Evolutionary conservation across 306 rosid species (phyloP).

Genomic region (Rosa multiflora): DNA sequence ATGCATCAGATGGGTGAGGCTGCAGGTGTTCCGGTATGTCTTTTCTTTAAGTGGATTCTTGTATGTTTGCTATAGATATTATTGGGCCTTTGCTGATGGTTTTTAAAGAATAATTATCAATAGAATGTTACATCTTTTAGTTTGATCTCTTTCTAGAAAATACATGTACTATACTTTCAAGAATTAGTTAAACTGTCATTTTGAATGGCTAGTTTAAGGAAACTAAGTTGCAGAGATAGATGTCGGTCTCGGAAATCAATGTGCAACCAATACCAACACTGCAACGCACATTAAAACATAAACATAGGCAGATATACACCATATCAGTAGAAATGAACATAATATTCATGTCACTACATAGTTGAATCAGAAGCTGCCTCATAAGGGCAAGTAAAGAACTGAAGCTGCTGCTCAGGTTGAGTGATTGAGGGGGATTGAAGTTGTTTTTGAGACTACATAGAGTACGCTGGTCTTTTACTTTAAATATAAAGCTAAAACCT

Average conservation of each 20-base stretch:
- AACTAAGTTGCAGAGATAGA: not conserved
- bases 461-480: not conserved
- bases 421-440: not conserved
- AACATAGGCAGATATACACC: not conserved
- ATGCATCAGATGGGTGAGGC: slow-evolving; percentile 92
- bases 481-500: not conserved
- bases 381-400: not conserved
- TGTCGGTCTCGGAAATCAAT: not conserved
- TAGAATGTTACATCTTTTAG: not conserved
- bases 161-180: not conserved
- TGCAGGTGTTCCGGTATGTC: slow-evolving; percentile 91
- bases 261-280: not conserved
- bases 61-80: not conserved
- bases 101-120: not conserved
- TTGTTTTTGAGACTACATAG: not conserved
- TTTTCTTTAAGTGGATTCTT: slow-evolving; percentile 23
- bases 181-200: not conserved
- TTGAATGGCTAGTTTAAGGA: not conserved
- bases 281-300: not conserved
- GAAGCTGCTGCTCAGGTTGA: not conserved
- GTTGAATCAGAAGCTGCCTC: not conserved
- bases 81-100: not conserved
- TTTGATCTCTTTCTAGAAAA: not conserved
- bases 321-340: not conserved
- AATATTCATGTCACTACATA: not conserved